These are phyloP conservation scores for Diaporthe vaccinii DNA, from an alignment of 2,329 filamentous ascomycete genomes.

Conservation along the genomic window DNA sequence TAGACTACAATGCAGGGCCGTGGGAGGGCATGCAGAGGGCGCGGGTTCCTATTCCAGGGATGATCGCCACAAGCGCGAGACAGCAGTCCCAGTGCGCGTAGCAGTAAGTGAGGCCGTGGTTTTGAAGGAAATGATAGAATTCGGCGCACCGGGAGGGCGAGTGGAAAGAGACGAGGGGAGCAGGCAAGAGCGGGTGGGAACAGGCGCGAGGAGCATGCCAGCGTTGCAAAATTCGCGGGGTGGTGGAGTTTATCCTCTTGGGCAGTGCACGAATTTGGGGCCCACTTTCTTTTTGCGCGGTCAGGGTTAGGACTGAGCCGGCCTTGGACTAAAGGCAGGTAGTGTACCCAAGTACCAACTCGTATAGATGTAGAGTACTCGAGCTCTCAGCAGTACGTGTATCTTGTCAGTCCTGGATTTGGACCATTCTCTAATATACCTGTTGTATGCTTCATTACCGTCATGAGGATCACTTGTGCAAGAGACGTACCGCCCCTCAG, in stretches of 20 bases:
- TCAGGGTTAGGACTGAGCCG: constrained; percentile 11
- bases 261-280: constrained; percentile 37
- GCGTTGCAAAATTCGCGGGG: constrained; percentile 35
- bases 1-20: neutral
- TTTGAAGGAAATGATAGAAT: constrained; percentile 16
- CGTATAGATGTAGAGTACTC: neutral
- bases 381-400: neutral
- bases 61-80: constrained; percentile 18
- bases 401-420: neutral
- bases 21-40: constrained; percentile 13
- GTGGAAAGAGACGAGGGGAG: constrained; percentile 23
- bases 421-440: neutral
- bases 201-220: neutral
- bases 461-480: neutral
- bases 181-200: neutral
- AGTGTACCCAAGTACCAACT: neutral
- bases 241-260: constrained; percentile 35
- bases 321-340: neutral
- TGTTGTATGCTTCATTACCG: neutral
- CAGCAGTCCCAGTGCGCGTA: constrained; percentile 36
- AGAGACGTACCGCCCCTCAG: constrained; percentile 48
- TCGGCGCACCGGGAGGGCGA: constrained; percentile 35
- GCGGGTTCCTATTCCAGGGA: constrained; percentile 6
- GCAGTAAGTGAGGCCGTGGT: constrained; percentile 31
- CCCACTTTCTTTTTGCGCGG: neutral